Evolutionary conservation across 2,329 filamentous ascomycete species (phyloP).

Genomic region (Mycosphaerella sp.): DNA sequence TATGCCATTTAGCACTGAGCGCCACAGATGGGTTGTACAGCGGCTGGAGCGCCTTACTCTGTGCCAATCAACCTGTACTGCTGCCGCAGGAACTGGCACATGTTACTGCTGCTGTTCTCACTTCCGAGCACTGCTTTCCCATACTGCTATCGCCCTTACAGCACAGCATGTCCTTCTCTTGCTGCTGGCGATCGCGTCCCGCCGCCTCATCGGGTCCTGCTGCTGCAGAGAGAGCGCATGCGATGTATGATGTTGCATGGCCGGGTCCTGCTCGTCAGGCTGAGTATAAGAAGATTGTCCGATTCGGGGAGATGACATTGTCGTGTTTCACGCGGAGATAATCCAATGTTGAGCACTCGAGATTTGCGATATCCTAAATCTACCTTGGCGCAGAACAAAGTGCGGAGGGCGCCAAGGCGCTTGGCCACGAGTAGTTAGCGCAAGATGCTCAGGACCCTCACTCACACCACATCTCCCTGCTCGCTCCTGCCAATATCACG

Average conservation of each 20-base stretch:
- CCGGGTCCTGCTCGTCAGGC: not conserved
- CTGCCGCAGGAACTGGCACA: not conserved
- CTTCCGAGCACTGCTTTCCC: not conserved
- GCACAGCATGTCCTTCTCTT: not conserved
- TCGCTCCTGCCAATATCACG: too few species aligned
- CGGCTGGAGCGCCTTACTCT: not conserved
- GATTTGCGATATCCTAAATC: not conserved
- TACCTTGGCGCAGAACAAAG: not conserved
- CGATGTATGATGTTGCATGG: not conserved
- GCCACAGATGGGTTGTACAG: constrained; percentile 1
- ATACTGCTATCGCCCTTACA: not conserved
- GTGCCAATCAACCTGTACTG: not conserved
- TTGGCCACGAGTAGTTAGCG: not conserved
- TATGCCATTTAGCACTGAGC: constrained; percentile 6
- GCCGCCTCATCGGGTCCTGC: not conserved
- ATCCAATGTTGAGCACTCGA: not conserved
- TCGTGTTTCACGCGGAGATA: not conserved
- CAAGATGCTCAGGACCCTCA: too few species aligned
- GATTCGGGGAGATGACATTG: not conserved
- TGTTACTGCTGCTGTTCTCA: not conserved
- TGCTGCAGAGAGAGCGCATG: not conserved
- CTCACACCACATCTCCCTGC: not conserved
- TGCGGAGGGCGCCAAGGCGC: not conserved
- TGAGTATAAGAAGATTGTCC: not conserved
- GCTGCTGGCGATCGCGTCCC: not conserved